Percentiles rank a stretch among this genome's conserved stretches.
phyloP scores from a whole-genome alignment of 805 yeast species.

The Monosporozyma aquatica region DNA sequence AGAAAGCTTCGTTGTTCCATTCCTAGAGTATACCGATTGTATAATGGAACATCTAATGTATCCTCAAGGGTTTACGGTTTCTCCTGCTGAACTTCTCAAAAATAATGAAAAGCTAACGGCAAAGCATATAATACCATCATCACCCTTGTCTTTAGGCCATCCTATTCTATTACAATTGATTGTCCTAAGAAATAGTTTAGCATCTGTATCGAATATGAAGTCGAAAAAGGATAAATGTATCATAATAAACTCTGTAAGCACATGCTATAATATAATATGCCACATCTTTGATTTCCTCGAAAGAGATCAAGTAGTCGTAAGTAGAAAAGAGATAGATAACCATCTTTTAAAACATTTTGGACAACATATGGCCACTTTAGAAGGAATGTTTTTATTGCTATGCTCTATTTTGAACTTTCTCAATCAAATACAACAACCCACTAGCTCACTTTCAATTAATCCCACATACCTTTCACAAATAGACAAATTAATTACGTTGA shows the following conservation, averaged over 20 bases:
- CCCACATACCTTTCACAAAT: conserved; percentile 8
- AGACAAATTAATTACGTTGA: conserved; percentile 5
- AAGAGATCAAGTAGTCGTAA: not conserved
- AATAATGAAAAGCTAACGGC: not conserved
- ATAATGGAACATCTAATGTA: conserved; percentile 23
- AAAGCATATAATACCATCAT: not conserved
- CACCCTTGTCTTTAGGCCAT: conserved; percentile 15
- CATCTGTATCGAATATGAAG: not conserved
- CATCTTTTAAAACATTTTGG: not conserved
- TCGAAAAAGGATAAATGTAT: conserved; percentile 1
- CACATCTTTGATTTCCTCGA: conserved; percentile 4
- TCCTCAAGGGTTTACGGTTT: conserved; percentile 4
- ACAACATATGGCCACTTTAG: not conserved
- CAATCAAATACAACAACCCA: not conserved
- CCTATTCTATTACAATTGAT: conserved; percentile 20
- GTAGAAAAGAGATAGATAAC: not conserved
- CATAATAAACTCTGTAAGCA: conserved; percentile 1
- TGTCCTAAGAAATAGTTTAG: conserved; percentile 12
- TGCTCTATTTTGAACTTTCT: not conserved
- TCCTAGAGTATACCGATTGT: conserved; percentile 14
- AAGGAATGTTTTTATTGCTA: not conserved
- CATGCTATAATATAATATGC: not conserved
- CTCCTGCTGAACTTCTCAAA: conserved; percentile 7
- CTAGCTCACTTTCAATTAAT: not conserved
- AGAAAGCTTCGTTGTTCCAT: conserved; percentile 6